Base-by-base conservation (phyloP, 2,329 filamentous ascomycete genomes). In the Hymenoscyphus albidus region DNA sequence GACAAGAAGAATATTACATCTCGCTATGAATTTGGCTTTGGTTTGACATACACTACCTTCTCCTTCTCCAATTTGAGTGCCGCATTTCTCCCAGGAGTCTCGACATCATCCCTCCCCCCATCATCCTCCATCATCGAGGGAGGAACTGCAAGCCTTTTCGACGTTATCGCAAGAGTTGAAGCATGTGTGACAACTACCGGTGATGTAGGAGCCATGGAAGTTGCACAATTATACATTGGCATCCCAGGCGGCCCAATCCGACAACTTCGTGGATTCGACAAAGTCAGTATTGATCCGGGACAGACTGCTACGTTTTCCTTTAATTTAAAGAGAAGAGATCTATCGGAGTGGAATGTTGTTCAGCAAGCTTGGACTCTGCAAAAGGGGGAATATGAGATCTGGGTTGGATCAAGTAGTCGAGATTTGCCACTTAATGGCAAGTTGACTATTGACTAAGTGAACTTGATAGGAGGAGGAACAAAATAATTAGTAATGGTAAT, bases 341-440 rank as follows among this genome's bases (percentile, higher is more conserved):
- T 97, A 62, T 92, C 88, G 75, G 93, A 91, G 79, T 97, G 93
- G 93, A 91, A 96, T 70, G 79, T 84, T 0, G 81, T 71, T 1
- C 76, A 78, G 18, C 92, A 97, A 81, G 88, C 96, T 80, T 97
- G 93, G 93, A 84, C 91, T 59, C 48, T 74, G 27, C 65, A 62
- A 0, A 51, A 56, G 6, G 66, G 64, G 1, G 62, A 63, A 5
- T 72, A 70, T 67, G 65, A 22, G 10, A 61, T 72, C 2, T 66
- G 42, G 60, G 68, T 73, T 6, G 72, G 72, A 0, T 59, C 65
- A 51, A 69, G 66, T 35, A 68, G 64, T 10, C 63, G 71, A 22
- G 71, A 73, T 62, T 63, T 72, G 58, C 66, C 59, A n/a, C 58
- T 68, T 1, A 56, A 12, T 13, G 68, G 61, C 14, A 63, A 10